A percentile compares a stretch with the other conserved stretches of the same genome.
phyloP scores from a whole-genome alignment of 2,329 filamentous ascomycete species.

The Claviceps paspali region DNA sequence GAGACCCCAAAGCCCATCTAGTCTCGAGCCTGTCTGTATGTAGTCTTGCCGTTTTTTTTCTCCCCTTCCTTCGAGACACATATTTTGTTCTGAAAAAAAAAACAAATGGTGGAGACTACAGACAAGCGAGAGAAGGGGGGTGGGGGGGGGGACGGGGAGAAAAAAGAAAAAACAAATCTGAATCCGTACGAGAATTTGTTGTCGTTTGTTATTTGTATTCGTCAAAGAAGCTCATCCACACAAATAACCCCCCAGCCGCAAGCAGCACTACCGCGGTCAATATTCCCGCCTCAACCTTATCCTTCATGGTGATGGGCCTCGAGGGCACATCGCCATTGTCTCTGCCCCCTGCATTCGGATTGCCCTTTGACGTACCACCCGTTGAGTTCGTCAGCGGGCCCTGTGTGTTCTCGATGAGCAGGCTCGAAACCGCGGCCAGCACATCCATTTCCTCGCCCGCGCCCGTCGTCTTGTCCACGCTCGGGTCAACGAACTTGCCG shows the following conservation, averaged over 20 bases:
- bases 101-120: too few relatives aligned
- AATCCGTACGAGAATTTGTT: too few relatives aligned
- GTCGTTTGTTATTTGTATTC: too few relatives aligned
- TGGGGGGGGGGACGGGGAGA: too few relatives aligned
- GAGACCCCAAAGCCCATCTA: too few relatives aligned
- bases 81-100: too few relatives aligned
- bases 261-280: constrained; percentile 28
- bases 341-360: constrained; percentile 21
- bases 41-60: too few relatives aligned
- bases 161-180: too few relatives aligned
- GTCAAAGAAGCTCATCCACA: constrained; percentile 31
- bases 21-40: too few relatives aligned
- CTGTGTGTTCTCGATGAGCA: constrained; percentile 24
- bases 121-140: too few relatives aligned
- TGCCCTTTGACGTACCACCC: constrained; percentile 33
- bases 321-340: constrained; percentile 14
- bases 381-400: constrained; percentile 28
- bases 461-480: background rate
- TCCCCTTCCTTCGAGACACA: too few relatives aligned
- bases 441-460: constrained; percentile 20
- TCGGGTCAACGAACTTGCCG: constrained; percentile 17
- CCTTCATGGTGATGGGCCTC: background rate
- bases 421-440: constrained; percentile 30
- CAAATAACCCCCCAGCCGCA: constrained; percentile 25
- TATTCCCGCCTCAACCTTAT: constrained; percentile 20